These are phyloP conservation scores for Flagelloscypha sp. DNA, from an alignment of 768 basidiomycete genomes.

Conservation along the genomic window DNA sequence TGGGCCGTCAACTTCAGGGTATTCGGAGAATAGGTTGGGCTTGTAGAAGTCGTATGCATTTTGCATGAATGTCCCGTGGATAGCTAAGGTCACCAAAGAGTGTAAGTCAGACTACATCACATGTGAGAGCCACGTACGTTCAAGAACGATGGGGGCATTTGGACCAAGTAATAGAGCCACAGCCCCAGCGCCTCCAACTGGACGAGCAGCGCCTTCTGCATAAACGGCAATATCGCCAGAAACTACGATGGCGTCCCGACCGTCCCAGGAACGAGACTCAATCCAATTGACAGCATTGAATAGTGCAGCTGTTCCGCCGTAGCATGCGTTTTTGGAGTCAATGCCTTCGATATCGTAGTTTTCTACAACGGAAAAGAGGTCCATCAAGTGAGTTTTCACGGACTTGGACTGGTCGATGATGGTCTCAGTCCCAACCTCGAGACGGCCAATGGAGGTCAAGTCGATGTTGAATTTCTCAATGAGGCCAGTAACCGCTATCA, in stretches of 20 bases:
- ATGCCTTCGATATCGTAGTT: conserved; percentile 74
- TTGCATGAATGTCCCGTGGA: conserved; percentile 69
- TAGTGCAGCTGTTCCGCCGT: conserved; percentile 70
- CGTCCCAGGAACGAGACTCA: conserved; percentile 67
- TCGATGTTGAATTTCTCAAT: conserved; percentile 67
- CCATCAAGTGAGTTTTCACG: conserved; percentile 72
- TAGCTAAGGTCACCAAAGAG: conserved; percentile 39
- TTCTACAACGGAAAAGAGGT: conserved; percentile 58
- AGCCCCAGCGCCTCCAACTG: conserved; percentile 70
- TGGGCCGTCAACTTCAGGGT: conserved; percentile 70
- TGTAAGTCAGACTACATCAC: conserved; percentile 6
- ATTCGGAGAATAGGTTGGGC: conserved; percentile 62
- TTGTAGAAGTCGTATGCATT: conserved; percentile 81
- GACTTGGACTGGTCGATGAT: conserved; percentile 79
- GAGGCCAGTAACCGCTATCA: conserved; percentile 52
- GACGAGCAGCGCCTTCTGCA: conserved; percentile 66
- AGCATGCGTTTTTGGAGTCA: conserved; percentile 76
- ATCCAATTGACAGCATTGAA: conserved; percentile 79
- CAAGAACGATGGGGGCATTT: conserved; percentile 60
- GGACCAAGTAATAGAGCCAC: conserved; percentile 69
- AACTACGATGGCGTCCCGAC: conserved; percentile 69
- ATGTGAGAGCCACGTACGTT: conserved; percentile 46
- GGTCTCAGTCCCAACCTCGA: conserved; percentile 75
- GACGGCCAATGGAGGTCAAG: conserved; percentile 62
- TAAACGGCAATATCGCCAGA: conserved; percentile 77